Base-by-base conservation (phyloP, 176 grass and related monocot species). In the Puya raimondii region DNA sequence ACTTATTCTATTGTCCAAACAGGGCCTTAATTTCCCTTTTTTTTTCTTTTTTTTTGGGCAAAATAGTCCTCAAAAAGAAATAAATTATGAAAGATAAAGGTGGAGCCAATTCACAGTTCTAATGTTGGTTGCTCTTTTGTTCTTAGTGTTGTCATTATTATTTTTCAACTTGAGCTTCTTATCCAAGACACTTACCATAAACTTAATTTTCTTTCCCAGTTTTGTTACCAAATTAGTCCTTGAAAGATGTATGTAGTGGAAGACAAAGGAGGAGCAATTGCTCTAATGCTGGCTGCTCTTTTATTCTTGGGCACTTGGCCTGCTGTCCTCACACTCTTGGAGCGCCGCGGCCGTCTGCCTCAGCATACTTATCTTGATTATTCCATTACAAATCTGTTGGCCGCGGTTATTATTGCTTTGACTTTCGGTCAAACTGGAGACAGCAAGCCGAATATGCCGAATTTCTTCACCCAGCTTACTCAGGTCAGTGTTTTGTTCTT, bases 281-380 rank as follows among this genome's bases (percentile, higher is more conserved):
- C 76, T 0, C 84, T 90, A 33, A 97, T 97, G 93, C 65, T 75
- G 9, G 86, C 74, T 48, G 81, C 93, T 1, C 57, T 92, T 59
- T 29, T 92, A 57, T 86, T 97, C 9, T 85, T 97, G 33, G 93
- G 93, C 23, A 97, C 93, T 17, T 97, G 93, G 93, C 93, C 93
- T 14, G 89, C 91, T 27, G 89, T 97, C 48, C 63, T 97, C n/a
- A 91, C 89, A 11, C 86, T 97, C 61, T 63, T 97, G 14, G 93
- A 97, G 79, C 84, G 84, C 21, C 85, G 93, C 1, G 93, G 93
- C 0, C 84, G 93, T 4, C 80, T 97, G 12, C 93, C 93, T 13
- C 93, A 97, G 77, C 93, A 97, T 68, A 92, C 93, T 9, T 97
- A 92, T 77, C 78, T 97, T 0, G 93, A 97, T 68, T 97, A 92